Conservation (phyloP, 257 asterid species). For the Anisodus tanguticus region DNA sequence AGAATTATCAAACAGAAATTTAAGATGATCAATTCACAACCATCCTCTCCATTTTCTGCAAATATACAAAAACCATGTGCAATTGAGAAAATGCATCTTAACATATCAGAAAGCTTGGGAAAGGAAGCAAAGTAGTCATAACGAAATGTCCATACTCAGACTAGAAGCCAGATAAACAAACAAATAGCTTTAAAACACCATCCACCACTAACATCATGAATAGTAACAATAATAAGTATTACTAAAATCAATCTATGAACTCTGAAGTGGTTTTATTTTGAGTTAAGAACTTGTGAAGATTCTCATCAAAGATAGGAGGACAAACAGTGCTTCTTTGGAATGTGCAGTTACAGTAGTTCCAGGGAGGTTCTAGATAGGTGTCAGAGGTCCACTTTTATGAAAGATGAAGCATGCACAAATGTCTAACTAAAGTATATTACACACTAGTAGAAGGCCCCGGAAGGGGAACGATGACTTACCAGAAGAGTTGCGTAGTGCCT, state of each 20-base stretch:
- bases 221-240: constrained; percentile 9
- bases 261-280: not conserved
- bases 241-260: not conserved
- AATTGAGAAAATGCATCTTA: not conserved
- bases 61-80: not conserved
- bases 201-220: not conserved
- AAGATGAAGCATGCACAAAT: not conserved
- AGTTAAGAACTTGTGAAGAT: not conserved
- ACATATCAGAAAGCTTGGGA: not conserved
- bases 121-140: not conserved
- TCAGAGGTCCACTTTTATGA: not conserved
- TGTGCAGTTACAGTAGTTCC: constrained; percentile 15
- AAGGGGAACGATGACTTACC: constrained; percentile 48
- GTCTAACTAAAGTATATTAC: constrained; percentile 12
- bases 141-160: not conserved
- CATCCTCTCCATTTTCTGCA: not conserved
- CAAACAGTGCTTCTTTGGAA: not conserved
- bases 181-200: not conserved
- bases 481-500: constrained; percentile 71
- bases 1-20: not conserved
- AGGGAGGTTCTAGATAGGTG: not conserved
- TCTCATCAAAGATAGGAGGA: not conserved
- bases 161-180: not conserved
- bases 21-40: not conserved
- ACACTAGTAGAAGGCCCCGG: constrained; percentile 15